Evolutionary conservation across 495 filamentous ascomycete genomes (phyloP).

Genomic region (Jackrogersella minutella): DNA sequence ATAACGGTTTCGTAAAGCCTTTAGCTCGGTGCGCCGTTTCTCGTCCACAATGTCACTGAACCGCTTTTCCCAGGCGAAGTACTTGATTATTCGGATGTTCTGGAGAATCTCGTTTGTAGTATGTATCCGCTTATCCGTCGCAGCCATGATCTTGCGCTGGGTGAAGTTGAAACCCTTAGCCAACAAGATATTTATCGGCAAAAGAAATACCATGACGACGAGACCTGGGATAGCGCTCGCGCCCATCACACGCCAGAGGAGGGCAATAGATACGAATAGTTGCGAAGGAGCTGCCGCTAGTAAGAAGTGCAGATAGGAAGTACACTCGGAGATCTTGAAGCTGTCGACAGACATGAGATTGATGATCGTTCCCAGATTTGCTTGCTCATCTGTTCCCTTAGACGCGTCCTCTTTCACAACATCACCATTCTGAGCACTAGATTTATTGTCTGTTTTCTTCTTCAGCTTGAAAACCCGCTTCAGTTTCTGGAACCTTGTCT

Average conservation of each 20-base stretch:
- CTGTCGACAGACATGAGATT: constrained; percentile 99
- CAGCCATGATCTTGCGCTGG: constrained; percentile 90
- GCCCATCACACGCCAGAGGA: constrained; percentile 90
- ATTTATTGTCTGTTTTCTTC: constrained; percentile 60
- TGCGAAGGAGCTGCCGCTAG: constrained; percentile 87
- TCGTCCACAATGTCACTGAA: constrained; percentile 89
- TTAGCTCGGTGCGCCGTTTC: constrained; percentile 81
- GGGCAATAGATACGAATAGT: constrained; percentile 69
- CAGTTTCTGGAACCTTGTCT: constrained; percentile 56
- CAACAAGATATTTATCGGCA: constrained; percentile 89
- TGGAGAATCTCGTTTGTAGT: constrained; percentile 96
- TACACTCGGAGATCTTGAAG: constrained; percentile 95
- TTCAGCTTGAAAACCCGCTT: constrained; percentile 66
- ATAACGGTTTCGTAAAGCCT: constrained; percentile 79
- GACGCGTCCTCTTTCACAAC: constrained; percentile 44
- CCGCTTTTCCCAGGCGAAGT: constrained; percentile 97
- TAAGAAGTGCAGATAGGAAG: constrained; percentile 90
- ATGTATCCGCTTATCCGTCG: constrained; percentile 95
- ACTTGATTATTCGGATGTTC: constrained; percentile 99
- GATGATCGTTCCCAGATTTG: constrained; percentile 94
- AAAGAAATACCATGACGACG: constrained; percentile 84
- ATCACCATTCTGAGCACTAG: constrained; percentile 34
- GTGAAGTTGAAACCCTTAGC: constrained; percentile 82
- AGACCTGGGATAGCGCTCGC: constrained; percentile 94
- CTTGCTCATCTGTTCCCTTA: constrained; percentile 70